Evolutionary conservation across 306 rosid species (phyloP).

Genomic region (Adenanthera pavonina): DNA sequence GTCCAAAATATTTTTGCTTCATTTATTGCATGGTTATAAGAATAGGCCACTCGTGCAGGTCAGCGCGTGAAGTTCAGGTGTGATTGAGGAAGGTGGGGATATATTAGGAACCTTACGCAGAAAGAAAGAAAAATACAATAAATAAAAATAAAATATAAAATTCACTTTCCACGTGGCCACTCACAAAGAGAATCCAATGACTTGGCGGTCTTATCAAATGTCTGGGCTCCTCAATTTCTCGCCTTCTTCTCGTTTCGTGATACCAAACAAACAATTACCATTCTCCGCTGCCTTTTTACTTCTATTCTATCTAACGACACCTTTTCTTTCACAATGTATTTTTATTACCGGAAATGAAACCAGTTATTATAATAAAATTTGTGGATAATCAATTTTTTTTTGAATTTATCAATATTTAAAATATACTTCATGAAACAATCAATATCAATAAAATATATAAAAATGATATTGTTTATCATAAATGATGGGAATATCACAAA

Average conservation of each 20-base stretch:
- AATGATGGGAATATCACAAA: too few species aligned
- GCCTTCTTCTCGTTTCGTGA: not conserved
- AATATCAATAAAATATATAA: too few species aligned
- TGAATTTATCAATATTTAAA: too few species aligned
- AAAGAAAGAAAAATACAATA: not conserved
- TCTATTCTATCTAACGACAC: too few species aligned
- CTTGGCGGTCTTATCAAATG: slow-evolving; percentile 16
- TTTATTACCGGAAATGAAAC: too few species aligned
- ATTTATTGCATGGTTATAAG: too few species aligned
- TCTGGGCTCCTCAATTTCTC: not conserved
- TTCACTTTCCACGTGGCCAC: slow-evolving; percentile 21
- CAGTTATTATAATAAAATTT: too few species aligned
- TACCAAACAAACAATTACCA: not conserved
- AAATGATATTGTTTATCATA: too few species aligned
- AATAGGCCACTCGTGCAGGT: not conserved
- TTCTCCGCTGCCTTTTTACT: not conserved
- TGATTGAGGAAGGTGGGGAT: not conserved
- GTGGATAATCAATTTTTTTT: too few species aligned
- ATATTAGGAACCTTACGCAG: not conserved
- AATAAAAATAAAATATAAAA: not conserved
- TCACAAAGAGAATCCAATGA: slow-evolving; percentile 31
- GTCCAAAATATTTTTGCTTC: not conserved
- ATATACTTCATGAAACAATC: too few species aligned
- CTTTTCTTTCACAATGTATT: too few species aligned
- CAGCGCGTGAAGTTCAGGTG: not conserved